phyloP scores from a whole-genome alignment of 805 yeast species.

The Yarrowia bubula region DNA sequence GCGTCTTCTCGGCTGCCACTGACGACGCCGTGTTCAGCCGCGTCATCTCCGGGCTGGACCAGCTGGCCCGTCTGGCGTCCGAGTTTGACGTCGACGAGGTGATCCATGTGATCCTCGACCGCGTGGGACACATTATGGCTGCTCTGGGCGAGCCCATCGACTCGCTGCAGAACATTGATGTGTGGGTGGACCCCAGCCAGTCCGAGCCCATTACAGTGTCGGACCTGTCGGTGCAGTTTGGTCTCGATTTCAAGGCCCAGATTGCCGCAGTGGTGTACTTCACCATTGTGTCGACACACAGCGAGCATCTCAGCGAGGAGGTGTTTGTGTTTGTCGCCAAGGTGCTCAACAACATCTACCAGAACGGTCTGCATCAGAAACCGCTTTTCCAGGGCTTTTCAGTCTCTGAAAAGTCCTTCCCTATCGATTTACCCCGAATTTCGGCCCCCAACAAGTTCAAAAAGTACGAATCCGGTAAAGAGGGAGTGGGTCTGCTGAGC shows the following conservation, averaged over 20 bases:
- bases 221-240: conserved; percentile 77
- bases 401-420: conserved; percentile 32
- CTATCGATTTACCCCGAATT: conserved; percentile 55
- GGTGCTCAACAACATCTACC: conserved; percentile 17
- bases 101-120: conserved; percentile 37
- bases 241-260: conserved; percentile 89
- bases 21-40: conserved; percentile 87
- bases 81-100: conserved; percentile 55
- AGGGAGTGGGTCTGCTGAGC: conserved; percentile 68
- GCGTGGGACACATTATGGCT: conserved; percentile 58
- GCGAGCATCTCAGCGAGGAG: not conserved
- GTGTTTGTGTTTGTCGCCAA: conserved; percentile 7
- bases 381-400: conserved; percentile 16
- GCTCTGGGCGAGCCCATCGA: conserved; percentile 54
- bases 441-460: conserved; percentile 65
- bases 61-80: conserved; percentile 73
- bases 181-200: conserved; percentile 49
- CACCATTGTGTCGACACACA: conserved; percentile 47
- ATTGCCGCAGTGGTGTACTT: conserved; percentile 82
- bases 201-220: conserved; percentile 65
- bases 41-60: conserved; percentile 84
- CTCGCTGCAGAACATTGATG: conserved; percentile 35
- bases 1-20: conserved; percentile 78
- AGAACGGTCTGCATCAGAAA: conserved; percentile 6
- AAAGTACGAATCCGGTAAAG: conserved; percentile 61